Percentiles rank a stretch among this genome's conserved stretches.
Evolutionary conservation across 192 early-diverging fungal species (phyloP).

Genomic region (Linnemannia elongata): DNA sequence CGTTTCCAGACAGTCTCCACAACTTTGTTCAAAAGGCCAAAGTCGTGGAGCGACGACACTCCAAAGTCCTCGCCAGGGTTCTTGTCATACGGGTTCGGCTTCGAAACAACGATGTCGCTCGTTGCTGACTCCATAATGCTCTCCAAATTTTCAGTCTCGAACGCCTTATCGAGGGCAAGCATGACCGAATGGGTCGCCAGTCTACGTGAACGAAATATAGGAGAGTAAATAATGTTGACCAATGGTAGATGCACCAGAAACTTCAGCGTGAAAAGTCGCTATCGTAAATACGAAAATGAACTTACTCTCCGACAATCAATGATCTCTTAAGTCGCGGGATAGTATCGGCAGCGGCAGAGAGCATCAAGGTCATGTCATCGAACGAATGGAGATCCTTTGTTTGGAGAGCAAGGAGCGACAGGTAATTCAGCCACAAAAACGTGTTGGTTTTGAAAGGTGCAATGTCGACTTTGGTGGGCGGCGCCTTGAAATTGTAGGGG

Average conservation of each 20-base stretch:
- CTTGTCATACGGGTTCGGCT: slow-evolving; percentile 35
- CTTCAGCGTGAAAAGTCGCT: neutral
- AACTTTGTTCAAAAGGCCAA: slow-evolving; percentile 22
- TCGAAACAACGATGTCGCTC: neutral
- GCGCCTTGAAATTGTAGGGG: slow-evolving; percentile 15
- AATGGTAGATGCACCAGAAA: too few relatives aligned
- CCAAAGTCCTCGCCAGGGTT: neutral
- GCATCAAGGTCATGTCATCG: slow-evolving; percentile 12
- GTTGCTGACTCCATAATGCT: slow-evolving; percentile 5
- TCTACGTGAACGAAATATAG: slow-evolving; percentile 10
- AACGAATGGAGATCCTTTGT: neutral
- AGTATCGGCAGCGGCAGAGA: slow-evolving; percentile 12
- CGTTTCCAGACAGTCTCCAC: slow-evolving; percentile 25
- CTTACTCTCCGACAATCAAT: slow-evolving; percentile 35
- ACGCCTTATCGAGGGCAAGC: slow-evolving; percentile 14
- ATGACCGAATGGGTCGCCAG: slow-evolving; percentile 26
- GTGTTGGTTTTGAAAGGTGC: slow-evolving; percentile 12
- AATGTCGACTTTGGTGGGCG: slow-evolving; percentile 4
- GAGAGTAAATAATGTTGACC: neutral
- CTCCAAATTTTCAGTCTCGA: neutral
- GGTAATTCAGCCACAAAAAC: slow-evolving; percentile 54
- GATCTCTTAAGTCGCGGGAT: neutral
- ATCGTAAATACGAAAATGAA: neutral
- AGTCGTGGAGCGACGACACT: slow-evolving; percentile 19
- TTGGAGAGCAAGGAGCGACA: slow-evolving; percentile 35